phyloP scores from a whole-genome alignment of 2,329 filamentous ascomycete genomes.

The Penicillium brevicompactum region DNA sequence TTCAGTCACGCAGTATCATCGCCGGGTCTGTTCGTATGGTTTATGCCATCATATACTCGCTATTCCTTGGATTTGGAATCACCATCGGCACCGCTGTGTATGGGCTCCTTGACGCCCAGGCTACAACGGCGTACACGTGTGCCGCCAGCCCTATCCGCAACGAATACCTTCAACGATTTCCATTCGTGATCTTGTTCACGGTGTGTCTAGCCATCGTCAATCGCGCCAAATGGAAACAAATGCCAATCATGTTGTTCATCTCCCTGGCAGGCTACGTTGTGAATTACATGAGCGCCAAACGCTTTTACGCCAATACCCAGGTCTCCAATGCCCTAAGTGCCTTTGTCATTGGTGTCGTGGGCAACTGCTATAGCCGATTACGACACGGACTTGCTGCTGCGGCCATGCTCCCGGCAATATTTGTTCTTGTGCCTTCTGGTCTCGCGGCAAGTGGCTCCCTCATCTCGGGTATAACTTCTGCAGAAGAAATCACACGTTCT shows the following conservation, averaged over 20 bases:
- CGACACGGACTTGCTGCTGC: constrained; percentile 80
- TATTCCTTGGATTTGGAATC: constrained; percentile 73
- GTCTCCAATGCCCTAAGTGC: constrained; percentile 78
- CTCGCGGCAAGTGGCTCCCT: constrained; percentile 60
- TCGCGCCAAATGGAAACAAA: constrained; percentile 77
- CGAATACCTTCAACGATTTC: constrained; percentile 58
- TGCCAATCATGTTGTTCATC: constrained; percentile 74
- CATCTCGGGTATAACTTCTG: constrained; percentile 58
- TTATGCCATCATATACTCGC: constrained; percentile 72
- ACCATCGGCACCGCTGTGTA: constrained; percentile 68
- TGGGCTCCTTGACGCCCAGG: constrained; percentile 60
- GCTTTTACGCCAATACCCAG: constrained; percentile 70
- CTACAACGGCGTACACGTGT: constrained; percentile 53
- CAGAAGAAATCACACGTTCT: constrained; percentile 53
- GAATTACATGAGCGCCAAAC: constrained; percentile 70
- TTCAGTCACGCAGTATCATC: constrained; percentile 69
- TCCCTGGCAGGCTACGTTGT: constrained; percentile 73
- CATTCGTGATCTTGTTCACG: constrained; percentile 74
- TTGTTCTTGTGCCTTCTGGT: constrained; percentile 65
- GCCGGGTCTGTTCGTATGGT: constrained; percentile 74
- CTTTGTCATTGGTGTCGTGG: constrained; percentile 72
- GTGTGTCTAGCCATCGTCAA: constrained; percentile 76
- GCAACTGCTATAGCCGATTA: constrained; percentile 73
- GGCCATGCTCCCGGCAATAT: constrained; percentile 84
- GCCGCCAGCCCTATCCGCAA: constrained; percentile 51